Conservation (phyloP, 768 basidiomycete genomes). For the Tricholoma terreum region DNA sequence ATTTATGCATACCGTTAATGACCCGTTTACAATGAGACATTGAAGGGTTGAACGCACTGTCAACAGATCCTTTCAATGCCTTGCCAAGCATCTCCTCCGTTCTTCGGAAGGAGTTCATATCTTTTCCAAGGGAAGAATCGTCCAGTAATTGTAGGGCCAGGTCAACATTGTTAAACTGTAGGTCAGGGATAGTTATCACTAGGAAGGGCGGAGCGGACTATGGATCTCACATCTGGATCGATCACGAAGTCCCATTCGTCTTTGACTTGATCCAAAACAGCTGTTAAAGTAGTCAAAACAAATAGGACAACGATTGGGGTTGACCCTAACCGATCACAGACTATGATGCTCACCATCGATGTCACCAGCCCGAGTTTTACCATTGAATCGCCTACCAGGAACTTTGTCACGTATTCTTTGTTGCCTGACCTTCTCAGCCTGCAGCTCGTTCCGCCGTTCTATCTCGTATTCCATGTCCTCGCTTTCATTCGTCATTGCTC, state of each 20-base stretch:
- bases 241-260: slow-evolving; percentile 90
- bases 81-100: slow-evolving; percentile 77
- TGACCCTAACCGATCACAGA: not conserved
- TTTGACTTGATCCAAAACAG: slow-evolving; percentile 80
- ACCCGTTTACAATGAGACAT: not conserved
- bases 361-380: slow-evolving; percentile 66
- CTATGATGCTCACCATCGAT: slow-evolving; percentile 66
- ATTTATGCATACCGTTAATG: not conserved
- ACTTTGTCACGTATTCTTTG: slow-evolving; percentile 67
- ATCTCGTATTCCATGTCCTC: slow-evolving; percentile 55
- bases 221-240: slow-evolving; percentile 64
- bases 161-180: slow-evolving; percentile 90
- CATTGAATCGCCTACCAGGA: slow-evolving; percentile 51
- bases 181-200: not conserved
- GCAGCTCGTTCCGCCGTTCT: slow-evolving; percentile 58
- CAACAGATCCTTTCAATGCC: slow-evolving; percentile 84
- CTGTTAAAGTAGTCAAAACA: slow-evolving; percentile 35
- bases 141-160: slow-evolving; percentile 89
- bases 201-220: not conserved
- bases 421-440: slow-evolving; percentile 63
- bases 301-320: slow-evolving; percentile 1
- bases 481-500: slow-evolving; percentile 48
- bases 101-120: slow-evolving; percentile 71
- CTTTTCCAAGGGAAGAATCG: slow-evolving; percentile 65
- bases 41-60: slow-evolving; percentile 52